Conservation (phyloP, 2,329 filamentous ascomycete genomes). For the Alternaria triticina region DNA sequence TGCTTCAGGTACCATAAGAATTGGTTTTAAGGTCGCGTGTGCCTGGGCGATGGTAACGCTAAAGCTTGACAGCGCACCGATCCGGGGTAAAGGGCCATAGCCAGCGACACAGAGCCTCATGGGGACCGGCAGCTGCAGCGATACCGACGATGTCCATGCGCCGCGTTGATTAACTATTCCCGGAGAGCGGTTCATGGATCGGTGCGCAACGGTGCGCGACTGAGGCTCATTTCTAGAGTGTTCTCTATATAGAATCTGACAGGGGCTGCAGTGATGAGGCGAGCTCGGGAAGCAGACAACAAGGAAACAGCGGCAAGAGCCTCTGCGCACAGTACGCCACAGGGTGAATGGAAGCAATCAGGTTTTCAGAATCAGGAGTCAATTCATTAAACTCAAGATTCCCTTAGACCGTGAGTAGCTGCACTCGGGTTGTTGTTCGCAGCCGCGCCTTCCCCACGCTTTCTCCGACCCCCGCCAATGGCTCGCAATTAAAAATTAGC, state of each 20-base stretch:
- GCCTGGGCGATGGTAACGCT: background rate
- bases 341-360: background rate
- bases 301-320: background rate
- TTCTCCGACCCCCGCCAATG: constrained; percentile 32
- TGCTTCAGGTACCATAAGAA: background rate
- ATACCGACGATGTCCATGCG: constrained; percentile 7
- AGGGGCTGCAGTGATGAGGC: constrained; percentile 19
- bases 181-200: constrained; percentile 11
- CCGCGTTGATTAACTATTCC: constrained; percentile 16
- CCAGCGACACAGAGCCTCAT: constrained; percentile 21
- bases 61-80: background rate
- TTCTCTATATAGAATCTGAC: constrained; percentile 9
- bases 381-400: background rate
- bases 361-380: background rate
- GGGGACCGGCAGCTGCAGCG: constrained; percentile 18
- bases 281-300: constrained; percentile 5
- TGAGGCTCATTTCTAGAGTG: constrained; percentile 7
- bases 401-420: background rate
- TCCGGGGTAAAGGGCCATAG: background rate
- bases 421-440: background rate
- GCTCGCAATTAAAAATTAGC: constrained; percentile 29
- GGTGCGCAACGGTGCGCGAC: constrained; percentile 7
- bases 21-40: constrained; percentile 1
- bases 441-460: constrained; percentile 40
- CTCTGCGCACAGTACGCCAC: background rate